Evolutionary conservation across 495 filamentous ascomycete genomes (phyloP).

Genomic region (Penicillium odoratum): DNA sequence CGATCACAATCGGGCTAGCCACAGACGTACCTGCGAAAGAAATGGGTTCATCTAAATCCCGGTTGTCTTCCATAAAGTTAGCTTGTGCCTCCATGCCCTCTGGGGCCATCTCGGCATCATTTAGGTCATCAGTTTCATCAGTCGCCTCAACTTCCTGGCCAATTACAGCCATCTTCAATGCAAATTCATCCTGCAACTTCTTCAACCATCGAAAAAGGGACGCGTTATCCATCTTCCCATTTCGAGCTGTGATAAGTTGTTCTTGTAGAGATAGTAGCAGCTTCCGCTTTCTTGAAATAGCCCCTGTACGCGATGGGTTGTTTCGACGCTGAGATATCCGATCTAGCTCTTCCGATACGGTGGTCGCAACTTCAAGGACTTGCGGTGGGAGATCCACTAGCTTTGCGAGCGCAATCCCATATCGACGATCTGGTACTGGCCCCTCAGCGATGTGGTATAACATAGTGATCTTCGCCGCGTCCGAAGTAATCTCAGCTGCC

Average conservation of each 20-base stretch:
- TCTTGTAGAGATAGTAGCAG: constrained; percentile 74
- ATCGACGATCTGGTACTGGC: constrained; percentile 68
- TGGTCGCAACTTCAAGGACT: constrained; percentile 66
- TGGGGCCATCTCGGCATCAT: not conserved
- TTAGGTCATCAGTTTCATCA: constrained; percentile 10
- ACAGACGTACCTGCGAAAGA: not conserved
- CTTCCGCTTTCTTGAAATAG: constrained; percentile 63
- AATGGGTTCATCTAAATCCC: not conserved
- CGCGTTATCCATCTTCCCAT: constrained; percentile 66
- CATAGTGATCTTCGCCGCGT: constrained; percentile 69
- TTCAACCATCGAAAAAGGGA: constrained; percentile 64
- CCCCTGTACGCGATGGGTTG: constrained; percentile 53
- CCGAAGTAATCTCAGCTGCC: constrained; percentile 60
- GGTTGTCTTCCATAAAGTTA: not conserved
- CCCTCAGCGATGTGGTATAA: constrained; percentile 78
- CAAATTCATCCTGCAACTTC: constrained; percentile 75
- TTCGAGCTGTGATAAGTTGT: constrained; percentile 67
- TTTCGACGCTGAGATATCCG: constrained; percentile 53
- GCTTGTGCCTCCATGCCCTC: not conserved
- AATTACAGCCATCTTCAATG: constrained; percentile 66
- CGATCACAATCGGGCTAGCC: constrained; percentile 9
- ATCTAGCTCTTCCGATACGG: constrained; percentile 62
- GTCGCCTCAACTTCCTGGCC: constrained; percentile 35
- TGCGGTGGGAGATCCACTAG: constrained; percentile 68
- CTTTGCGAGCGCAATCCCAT: constrained; percentile 73